phyloP scores from a whole-genome alignment of 371 early-diverging fungal species.

The Mortierella sp. region DNA sequence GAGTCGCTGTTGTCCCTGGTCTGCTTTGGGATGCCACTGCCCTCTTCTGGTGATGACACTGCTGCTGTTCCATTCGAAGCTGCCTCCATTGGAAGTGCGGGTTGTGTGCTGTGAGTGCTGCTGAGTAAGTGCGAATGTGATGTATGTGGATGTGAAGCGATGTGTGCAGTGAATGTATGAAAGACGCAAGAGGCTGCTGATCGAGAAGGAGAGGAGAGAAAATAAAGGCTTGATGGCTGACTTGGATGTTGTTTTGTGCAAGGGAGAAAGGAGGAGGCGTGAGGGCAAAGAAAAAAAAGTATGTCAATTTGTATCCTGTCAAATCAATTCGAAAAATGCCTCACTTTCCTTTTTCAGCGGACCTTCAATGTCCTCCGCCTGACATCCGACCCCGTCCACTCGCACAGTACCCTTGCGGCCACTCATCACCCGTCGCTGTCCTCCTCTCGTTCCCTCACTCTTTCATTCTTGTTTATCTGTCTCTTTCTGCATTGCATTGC shows the following conservation, averaged over 20 bases:
- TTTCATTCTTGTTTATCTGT: background rate
- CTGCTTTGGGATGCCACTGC: background rate
- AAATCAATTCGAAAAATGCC: background rate
- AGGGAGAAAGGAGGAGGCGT: background rate
- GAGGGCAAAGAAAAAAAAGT: background rate
- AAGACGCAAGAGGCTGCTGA: too few species aligned
- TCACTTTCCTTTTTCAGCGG: background rate
- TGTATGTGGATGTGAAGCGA: background rate
- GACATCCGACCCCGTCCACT: background rate
- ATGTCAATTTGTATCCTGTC: slow-evolving; percentile 7
- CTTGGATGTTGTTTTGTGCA: background rate
- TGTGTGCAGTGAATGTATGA: background rate
- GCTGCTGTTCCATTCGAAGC: background rate
- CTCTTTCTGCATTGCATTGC: background rate
- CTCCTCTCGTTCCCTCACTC: too few species aligned
- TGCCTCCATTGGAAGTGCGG: background rate
- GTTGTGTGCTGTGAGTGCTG: background rate
- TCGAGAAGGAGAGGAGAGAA: background rate
- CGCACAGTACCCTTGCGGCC: slow-evolving; percentile 1
- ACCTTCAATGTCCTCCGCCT: background rate
- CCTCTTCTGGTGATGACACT: background rate
- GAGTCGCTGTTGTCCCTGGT: background rate
- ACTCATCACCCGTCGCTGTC: background rate
- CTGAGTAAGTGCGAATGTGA: background rate
- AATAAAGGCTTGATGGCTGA: background rate